A percentile compares a stretch with the other conserved stretches of the same genome.
Evolutionary conservation across 441 rosid species (phyloP).

Genomic region (Manihot esculenta): DNA sequence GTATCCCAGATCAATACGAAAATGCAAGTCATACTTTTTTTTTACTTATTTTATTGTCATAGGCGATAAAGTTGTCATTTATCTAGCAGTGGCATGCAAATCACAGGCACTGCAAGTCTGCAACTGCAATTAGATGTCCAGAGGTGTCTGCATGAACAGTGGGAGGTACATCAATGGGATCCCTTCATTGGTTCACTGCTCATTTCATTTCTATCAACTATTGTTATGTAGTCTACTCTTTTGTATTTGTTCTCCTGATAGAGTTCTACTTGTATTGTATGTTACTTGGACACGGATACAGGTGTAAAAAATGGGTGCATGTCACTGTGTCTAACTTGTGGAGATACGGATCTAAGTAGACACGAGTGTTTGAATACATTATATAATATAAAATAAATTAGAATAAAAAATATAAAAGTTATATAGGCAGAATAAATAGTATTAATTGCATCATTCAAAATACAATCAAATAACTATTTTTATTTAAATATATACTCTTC

Average conservation of each 20-base stretch:
- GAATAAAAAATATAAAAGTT: no score
- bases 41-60: not conserved
- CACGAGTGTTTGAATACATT: no score
- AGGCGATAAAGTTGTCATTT: not conserved
- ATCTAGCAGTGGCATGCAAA: slow-evolving; percentile 54
- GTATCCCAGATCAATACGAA: slow-evolving; percentile 46
- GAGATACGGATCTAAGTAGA: no score
- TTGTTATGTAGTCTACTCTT: not conserved
- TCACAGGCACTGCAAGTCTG: slow-evolving; percentile 76
- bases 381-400: no score
- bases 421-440: no score
- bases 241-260: not conserved
- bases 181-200: not conserved
- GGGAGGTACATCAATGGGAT: slow-evolving; percentile 54
- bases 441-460: no score
- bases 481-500: no score
- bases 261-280: no score
- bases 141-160: slow-evolving; percentile 82
- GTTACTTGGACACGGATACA: no score
- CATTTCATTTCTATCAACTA: not conserved
- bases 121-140: slow-evolving; percentile 83
- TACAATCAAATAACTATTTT: no score
- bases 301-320: no score
- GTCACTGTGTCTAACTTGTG: no score
- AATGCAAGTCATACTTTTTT: slow-evolving; percentile 38